These are phyloP conservation scores for Ganoderma sinense DNA, from an alignment of 1,284 basidiomycete genomes.

Conservation along the genomic window DNA sequence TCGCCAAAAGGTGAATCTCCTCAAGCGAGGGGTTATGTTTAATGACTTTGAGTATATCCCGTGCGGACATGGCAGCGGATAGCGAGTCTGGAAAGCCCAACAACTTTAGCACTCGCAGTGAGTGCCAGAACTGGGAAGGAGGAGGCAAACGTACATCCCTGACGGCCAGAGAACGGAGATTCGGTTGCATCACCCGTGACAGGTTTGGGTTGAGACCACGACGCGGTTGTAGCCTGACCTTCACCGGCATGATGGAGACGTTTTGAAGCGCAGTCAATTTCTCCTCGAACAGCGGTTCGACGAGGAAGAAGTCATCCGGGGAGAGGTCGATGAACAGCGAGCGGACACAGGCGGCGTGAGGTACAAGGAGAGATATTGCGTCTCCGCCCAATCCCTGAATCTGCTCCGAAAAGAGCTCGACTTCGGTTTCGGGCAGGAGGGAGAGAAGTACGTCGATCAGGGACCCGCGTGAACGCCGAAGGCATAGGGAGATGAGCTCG, in stretches of 20 bases:
- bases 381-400: not conserved
- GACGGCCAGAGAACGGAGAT: no score
- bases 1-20: no score
- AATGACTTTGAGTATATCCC: no score
- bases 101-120: no score
- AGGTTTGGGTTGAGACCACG: no score
- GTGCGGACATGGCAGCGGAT: no score
- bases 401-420: not conserved
- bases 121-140: no score
- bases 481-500: not conserved
- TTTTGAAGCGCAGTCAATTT: slow-evolving; percentile 12
- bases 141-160: no score
- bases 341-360: slow-evolving; percentile 15
- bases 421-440: not conserved
- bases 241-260: slow-evolving; percentile 10
- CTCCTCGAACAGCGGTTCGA: not conserved
- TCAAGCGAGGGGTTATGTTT: no score
- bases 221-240: no score
- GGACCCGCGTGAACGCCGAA: slow-evolving; percentile 8
- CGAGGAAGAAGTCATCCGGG: not conserved
- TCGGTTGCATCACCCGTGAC: no score
- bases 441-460: slow-evolving; percentile 15
- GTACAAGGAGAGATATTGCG: not conserved
- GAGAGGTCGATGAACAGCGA: slow-evolving; percentile 9
- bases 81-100: no score